Evolutionary conservation across 768 basidiomycete genomes (phyloP).

Genomic region (Amanita exitialis): DNA sequence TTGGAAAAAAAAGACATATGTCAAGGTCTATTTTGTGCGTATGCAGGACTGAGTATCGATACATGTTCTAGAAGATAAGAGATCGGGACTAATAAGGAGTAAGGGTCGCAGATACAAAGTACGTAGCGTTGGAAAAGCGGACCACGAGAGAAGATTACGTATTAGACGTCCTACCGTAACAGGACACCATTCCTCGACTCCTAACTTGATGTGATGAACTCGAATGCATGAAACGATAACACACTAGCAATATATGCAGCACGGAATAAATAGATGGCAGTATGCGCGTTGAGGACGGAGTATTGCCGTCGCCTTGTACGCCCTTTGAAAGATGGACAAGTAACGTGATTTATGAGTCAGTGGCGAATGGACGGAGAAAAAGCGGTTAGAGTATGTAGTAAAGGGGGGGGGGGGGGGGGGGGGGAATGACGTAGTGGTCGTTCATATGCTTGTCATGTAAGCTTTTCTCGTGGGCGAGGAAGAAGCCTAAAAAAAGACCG

Average conservation of each 20-base stretch:
- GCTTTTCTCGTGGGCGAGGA: conserved; percentile 10
- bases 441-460: neutral
- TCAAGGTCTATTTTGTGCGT: neutral
- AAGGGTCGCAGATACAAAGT: neutral
- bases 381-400: neutral
- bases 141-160: neutral
- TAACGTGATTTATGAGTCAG: neutral
- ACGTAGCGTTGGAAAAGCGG: neutral
- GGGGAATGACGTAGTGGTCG: too few species aligned
- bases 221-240: neutral
- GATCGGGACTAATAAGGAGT: neutral
- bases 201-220: neutral
- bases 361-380: neutral
- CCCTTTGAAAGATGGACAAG: neutral
- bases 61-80: neutral
- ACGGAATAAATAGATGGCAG: neutral
- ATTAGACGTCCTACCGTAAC: neutral
- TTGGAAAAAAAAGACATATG: neutral
- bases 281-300: neutral
- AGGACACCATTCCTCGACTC: neutral
- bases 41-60: neutral
- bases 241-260: neutral
- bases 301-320: neutral
- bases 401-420: too few species aligned
- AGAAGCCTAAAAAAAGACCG: conserved; percentile 49